A percentile compares a stretch with the other conserved stretches of the same genome.
These are phyloP conservation scores for Sclerotinia borealis DNA, from an alignment of 2,329 filamentous ascomycete genomes.

Conservation along the genomic window DNA sequence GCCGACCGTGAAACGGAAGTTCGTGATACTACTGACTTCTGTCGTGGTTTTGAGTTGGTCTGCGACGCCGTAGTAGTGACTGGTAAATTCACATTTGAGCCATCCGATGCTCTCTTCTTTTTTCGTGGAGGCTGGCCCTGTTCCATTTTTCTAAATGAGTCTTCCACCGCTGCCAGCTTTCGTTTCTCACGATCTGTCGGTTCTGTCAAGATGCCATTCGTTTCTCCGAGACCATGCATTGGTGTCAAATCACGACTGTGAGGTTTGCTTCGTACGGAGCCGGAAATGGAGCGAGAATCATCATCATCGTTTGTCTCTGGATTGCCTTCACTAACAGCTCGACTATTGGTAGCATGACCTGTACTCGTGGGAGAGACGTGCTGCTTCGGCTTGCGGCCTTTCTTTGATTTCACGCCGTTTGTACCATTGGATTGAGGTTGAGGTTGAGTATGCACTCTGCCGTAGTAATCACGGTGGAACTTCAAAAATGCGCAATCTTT, in stretches of 20 bases:
- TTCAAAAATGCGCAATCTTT: slow-evolving; percentile 57
- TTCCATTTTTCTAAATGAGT: slow-evolving; percentile 57
- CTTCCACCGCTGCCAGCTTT: slow-evolving; percentile 60
- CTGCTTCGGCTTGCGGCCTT: slow-evolving; percentile 44
- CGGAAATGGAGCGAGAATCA: slow-evolving; percentile 44
- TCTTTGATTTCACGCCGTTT: slow-evolving; percentile 32
- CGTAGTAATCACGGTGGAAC: slow-evolving; percentile 53
- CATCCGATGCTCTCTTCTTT: slow-evolving; percentile 57
- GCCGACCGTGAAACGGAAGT: slow-evolving; percentile 23
- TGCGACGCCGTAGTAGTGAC: slow-evolving; percentile 15
- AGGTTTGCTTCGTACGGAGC: slow-evolving; percentile 56
- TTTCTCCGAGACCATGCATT: slow-evolving; percentile 45
- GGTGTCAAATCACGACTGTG: slow-evolving; percentile 62
- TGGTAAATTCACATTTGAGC: slow-evolving; percentile 30
- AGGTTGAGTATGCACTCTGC: slow-evolving; percentile 42
- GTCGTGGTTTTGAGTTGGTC: slow-evolving; percentile 30
- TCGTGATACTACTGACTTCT: slow-evolving; percentile 29
- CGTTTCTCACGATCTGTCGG: slow-evolving; percentile 62
- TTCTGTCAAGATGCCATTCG: slow-evolving; percentile 46
- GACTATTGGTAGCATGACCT: slow-evolving; percentile 55
- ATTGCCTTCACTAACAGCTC: slow-evolving; percentile 57
- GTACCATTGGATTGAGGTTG: slow-evolving; percentile 33
- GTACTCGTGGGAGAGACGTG: slow-evolving; percentile 58
- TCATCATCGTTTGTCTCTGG: slow-evolving; percentile 49
- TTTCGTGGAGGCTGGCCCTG: slow-evolving; percentile 52